phyloP scores from a whole-genome alignment of 2,329 filamentous ascomycete species.

The Exserohilum turcica region DNA sequence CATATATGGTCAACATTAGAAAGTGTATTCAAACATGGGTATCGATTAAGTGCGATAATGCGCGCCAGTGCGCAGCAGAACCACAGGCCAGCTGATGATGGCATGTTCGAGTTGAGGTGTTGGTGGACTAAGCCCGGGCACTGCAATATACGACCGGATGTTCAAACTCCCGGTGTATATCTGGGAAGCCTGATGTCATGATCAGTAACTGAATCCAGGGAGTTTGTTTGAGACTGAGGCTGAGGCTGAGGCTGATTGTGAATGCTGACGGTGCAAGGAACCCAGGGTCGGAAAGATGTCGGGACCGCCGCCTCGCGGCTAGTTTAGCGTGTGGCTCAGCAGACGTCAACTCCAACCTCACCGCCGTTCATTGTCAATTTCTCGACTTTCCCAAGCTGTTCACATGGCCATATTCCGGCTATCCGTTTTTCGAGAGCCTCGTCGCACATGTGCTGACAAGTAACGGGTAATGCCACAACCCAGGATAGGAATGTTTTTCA shows the following conservation, averaged over 20 bases:
- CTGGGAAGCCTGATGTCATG: conserved; percentile 9
- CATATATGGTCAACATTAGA: conserved; percentile 2
- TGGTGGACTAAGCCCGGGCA: conserved; percentile 7
- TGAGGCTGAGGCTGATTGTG: conserved; percentile 19
- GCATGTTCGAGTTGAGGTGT: conserved; percentile 6
- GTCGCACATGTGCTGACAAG: background rate
- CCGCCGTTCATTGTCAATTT: conserved; percentile 13
- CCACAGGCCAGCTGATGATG: conserved; percentile 18
- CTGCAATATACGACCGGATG: conserved; percentile 23
- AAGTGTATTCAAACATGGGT: background rate
- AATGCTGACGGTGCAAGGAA: conserved; percentile 16
- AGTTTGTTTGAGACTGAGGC: conserved; percentile 6
- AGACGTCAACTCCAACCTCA: conserved; percentile 14
- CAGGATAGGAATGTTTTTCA: conserved; percentile 2
- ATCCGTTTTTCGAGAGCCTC: background rate
- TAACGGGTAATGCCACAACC: background rate
- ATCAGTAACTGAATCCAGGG: conserved; percentile 19
- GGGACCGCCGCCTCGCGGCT: conserved; percentile 16
- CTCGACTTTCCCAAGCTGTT: background rate
- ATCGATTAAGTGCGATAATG: conserved; percentile 3
- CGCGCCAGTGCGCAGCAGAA: conserved; percentile 10
- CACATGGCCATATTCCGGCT: background rate
- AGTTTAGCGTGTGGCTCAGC: conserved; percentile 21
- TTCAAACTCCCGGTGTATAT: conserved; percentile 22
- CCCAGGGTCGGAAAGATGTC: background rate